phyloP scores from a whole-genome alignment of 2,329 filamentous ascomycete genomes.

The Colletotrichum sublineola region DNA sequence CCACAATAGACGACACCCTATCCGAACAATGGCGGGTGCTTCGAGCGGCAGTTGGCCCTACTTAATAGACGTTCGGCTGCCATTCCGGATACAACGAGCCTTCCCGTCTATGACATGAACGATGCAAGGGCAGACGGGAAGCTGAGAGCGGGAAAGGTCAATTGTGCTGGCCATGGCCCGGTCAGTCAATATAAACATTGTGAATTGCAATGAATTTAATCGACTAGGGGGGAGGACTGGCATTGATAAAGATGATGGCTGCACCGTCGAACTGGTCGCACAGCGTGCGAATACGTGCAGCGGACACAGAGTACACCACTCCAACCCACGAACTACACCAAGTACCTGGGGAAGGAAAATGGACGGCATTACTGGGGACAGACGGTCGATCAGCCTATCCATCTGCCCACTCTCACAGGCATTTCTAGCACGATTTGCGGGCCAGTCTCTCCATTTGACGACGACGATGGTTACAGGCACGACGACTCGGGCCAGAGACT shows the following conservation, averaged over 20 bases:
- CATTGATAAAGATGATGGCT: slow-evolving; percentile 21
- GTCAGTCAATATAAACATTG: slow-evolving; percentile 11
- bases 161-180: slow-evolving; percentile 34
- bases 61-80: slow-evolving; percentile 27
- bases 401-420: slow-evolving; percentile 21
- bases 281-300: slow-evolving; percentile 17
- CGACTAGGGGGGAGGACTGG: background rate
- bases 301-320: slow-evolving; percentile 6
- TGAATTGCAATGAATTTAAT: slow-evolving; percentile 37
- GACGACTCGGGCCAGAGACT: slow-evolving; percentile 3
- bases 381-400: slow-evolving; percentile 17
- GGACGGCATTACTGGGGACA: background rate
- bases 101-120: background rate
- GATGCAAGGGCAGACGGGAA: slow-evolving; percentile 22
- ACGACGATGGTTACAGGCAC: background rate
- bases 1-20: slow-evolving; percentile 17
- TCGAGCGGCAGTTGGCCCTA: slow-evolving; percentile 23
- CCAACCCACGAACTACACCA: slow-evolving; percentile 1
- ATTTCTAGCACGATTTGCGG: slow-evolving; percentile 26
- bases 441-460: slow-evolving; percentile 9
- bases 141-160: slow-evolving; percentile 21
- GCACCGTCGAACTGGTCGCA: slow-evolving; percentile 6
- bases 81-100: slow-evolving; percentile 5
- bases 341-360: background rate
- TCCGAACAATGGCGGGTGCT: slow-evolving; percentile 32